Evolutionary conservation across 1,284 basidiomycete species (phyloP), one percentile per base, ranked within the genome.

Genomic region (Cutaneotrichosporon daszewskae): DNA sequence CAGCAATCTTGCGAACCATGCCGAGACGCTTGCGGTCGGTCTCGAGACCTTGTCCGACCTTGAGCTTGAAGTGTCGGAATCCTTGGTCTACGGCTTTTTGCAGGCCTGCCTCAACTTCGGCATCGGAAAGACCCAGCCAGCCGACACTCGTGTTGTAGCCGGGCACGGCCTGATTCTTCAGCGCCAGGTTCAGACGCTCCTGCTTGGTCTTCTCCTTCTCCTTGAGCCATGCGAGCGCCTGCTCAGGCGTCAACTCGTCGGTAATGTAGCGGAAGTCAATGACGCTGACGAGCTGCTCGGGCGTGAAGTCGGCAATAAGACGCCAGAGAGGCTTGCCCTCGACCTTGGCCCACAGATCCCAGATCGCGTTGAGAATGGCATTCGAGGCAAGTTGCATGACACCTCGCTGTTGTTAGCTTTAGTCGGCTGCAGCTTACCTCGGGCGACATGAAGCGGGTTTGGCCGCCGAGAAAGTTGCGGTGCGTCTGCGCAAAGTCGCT

Each of bases 31-130:
- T 81, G 40, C 90, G 72, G 69, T 95, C 91, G 55, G 82, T 80
- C 27, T 79, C 78, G 41, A 79, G 75, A 62, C 84, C 76, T 18
- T 82, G 81, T 36, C 90, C 90, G 43, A 94, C 88, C 75, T 94
- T 94, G 82, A 92, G 88, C 58, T 90, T 90, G 78, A 91, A 91
- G 71, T 90, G 87, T 69, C 84, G 85, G 77, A 91, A 91, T 17
- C 90, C 90, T 25, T 77, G 79, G 20, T 77, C 72, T 43, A 94
- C 76, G 17, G 89, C 87, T 64, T 87, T 85, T 57, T 82, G 82
- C 3, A 88, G 90, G 33, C 92, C 77, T 5, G 80, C 79, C 1
- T 81, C 80, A 25, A 94, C 81, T 64, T 92, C 91, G 59, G 88
- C 89, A 60, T 94, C 89, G n/a, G 77, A 41, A 16, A 51, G 33